Base-by-base conservation (phyloP, 306 rosid species). In the Rosa persica region DNA sequence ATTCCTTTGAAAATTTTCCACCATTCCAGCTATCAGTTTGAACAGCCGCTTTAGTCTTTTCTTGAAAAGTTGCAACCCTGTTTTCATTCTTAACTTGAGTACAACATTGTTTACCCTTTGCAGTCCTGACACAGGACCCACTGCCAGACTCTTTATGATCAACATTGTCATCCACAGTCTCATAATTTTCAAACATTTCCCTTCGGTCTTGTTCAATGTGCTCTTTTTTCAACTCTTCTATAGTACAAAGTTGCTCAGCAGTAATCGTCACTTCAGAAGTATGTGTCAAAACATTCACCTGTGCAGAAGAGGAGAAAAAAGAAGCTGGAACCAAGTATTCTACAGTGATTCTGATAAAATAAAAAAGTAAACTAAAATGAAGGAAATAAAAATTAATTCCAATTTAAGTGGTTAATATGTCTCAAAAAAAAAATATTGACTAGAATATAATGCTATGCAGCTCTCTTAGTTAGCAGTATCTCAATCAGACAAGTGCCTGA, bases 231-330 rank as follows among this genome's bases (percentile, higher is more conserved):
- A 88, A 71, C 2, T 70, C 8, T 68, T 82, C 73, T n/a, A 94
- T 89, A 9, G 7, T 16, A 0, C 0, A 0, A 49, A 87, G 77
- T 0, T 42, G 23, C 0, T 81, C 0, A 46, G 73, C 3, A 3
- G 75, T 3, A 76, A 85, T 80, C 68, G 78, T 12, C 62, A 89
- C 85, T 76, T 89, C 79, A 60, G 89, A 82, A 68, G 87, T 80
- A 79, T 94, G 94, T 19, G 90, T 90, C 82, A 94, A 80, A 76
- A 92, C 84, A 86, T 92, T 89, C 58, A 94, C 96, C 98, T 46
- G 4, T 42, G 51, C 36, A 42, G 52, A 68, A 42, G 6, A 68
- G 34, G 16, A 12, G 22, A 22, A 43, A 11, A 12, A 22, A 44
- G 19, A 42, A 11, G 27, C 49, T 40, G 19, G 30, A 40, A 68